Base-by-base conservation (phyloP, 2,329 filamentous ascomycete genomes). In the Chrysoporthe austroafricana region DNA sequence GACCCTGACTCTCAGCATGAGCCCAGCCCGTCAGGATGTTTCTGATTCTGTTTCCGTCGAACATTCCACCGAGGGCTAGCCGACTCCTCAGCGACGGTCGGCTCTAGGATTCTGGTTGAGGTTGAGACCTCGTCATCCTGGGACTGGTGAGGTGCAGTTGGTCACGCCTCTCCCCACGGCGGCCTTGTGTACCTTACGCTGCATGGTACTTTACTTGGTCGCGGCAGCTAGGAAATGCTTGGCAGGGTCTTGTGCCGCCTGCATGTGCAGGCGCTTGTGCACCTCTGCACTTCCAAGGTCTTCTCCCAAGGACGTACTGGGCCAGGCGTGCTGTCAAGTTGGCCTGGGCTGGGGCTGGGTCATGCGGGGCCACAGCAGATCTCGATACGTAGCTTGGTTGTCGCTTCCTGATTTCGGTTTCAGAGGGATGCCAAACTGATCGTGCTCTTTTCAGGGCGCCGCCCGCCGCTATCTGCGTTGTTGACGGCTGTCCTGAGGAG, bases 191-290 rank as follows among this genome's bases (percentile, higher is more conserved):
- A 42, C 34, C 1, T 21, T 16, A 43, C 21, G 5, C 36, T 26
- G 39, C 6, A 8, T 43, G 16, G 42, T 39, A 58, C 32, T 58
- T 34, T 58, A 18, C 39, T 46, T 16, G 13, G n/a, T 34, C 21
- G 26, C 26, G 21, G 13, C 42, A 62, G 44, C 59, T n/a, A 11
- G n/a, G 14, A 34, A 14, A 34, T 18, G 13, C 59, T 61, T 61
- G 59, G 59, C 26, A 61, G 43, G 59, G 59, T 48, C 26, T 32
- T 21, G 21, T 61, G 59, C 36, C 36, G 36, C 9, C 36, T 39
- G 36, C 36, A 39, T 5, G 36, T 39, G 36, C 36, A 39, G 36
- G 36, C 36, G 36, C 6, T 39, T 9, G 36, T 36, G 21, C n/a
- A 21, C 36, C 2, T 21, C 34, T 39, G 56, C n/a, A 13, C 7